These are phyloP conservation scores for Globisporangium cederbergense DNA, from an alignment of 352 stramenopile genomes.

Conservation along the genomic window DNA sequence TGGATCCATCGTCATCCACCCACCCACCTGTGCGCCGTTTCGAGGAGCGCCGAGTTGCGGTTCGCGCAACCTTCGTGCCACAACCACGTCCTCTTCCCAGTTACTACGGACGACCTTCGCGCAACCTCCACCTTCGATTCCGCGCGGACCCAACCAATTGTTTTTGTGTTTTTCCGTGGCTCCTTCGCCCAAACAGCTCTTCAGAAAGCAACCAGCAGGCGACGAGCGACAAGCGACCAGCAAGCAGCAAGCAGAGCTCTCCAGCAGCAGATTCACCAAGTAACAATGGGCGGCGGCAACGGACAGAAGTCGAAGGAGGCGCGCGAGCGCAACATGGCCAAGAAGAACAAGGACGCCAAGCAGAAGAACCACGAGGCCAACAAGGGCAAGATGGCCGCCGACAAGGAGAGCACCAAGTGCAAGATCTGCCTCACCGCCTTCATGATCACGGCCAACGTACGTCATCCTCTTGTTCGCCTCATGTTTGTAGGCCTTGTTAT, in stretches of 20 bases:
- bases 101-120: not conserved
- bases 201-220: slow-evolving; percentile 7
- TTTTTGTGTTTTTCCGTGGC: not conserved
- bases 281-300: slow-evolving; percentile 78
- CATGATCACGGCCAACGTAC: slow-evolving; percentile 80
- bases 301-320: slow-evolving; percentile 79
- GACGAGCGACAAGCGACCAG: not conserved
- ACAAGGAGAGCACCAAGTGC: slow-evolving; percentile 78
- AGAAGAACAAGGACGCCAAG: slow-evolving; percentile 84
- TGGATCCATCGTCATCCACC: not conserved
- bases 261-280: not conserved
- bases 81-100: not conserved
- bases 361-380: slow-evolving; percentile 72
- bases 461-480: slow-evolving; percentile 15
- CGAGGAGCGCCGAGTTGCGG: not conserved
- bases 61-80: slow-evolving; percentile 2
- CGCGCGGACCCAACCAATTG: slow-evolving; percentile 6
- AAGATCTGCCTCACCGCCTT: slow-evolving; percentile 88
- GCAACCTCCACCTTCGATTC: not conserved
- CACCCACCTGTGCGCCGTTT: not conserved
- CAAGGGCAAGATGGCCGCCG: slow-evolving; percentile 84
- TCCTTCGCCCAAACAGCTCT: not conserved
- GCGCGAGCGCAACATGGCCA: slow-evolving; percentile 80
- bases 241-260: not conserved
- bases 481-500: not conserved